Conservation (phyloP, 2,329 filamentous ascomycete species). For the Amylocarpus encephaloides region DNA sequence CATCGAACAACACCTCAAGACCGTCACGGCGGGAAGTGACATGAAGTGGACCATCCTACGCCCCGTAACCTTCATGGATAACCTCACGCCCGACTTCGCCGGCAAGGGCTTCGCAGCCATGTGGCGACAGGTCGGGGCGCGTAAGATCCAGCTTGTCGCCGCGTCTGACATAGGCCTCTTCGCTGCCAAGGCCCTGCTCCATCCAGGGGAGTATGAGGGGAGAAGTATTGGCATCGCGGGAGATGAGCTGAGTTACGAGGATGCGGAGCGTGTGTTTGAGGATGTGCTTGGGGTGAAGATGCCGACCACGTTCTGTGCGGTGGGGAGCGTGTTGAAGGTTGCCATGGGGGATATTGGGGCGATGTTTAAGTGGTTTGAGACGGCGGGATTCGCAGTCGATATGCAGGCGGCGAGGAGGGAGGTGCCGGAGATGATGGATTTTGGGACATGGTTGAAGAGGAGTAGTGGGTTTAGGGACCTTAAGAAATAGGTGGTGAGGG, state of each 20-base stretch:
- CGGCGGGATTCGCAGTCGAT: slow-evolving; percentile 28
- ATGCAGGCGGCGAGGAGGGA: slow-evolving; percentile 36
- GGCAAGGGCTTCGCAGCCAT: slow-evolving; percentile 25
- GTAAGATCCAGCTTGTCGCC: slow-evolving; percentile 37
- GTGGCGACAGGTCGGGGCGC: slow-evolving; percentile 26
- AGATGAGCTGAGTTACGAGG: slow-evolving; percentile 38
- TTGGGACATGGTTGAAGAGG: slow-evolving; percentile 40
- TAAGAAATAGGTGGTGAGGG: too few species aligned
- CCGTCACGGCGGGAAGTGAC: slow-evolving; percentile 28
- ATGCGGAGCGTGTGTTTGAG: slow-evolving; percentile 30
- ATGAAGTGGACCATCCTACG: slow-evolving; percentile 53
- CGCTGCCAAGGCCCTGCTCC: slow-evolving; percentile 37
- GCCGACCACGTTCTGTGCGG: slow-evolving; percentile 26
- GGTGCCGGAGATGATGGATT: slow-evolving; percentile 39
- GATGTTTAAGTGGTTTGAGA: slow-evolving; percentile 31
- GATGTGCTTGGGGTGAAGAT: slow-evolving; percentile 27
- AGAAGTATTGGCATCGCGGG: slow-evolving; percentile 39
- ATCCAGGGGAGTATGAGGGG: slow-evolving; percentile 35
- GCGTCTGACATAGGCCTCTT: slow-evolving; percentile 41
- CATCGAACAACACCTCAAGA: slow-evolving; percentile 54
- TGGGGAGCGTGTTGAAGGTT: slow-evolving; percentile 23
- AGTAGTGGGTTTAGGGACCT: slow-evolving; percentile 24
- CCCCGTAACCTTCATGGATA: slow-evolving; percentile 51
- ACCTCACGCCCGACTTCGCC: slow-evolving; percentile 27
- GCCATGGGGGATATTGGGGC: slow-evolving; percentile 25